Base-by-base conservation (phyloP, 169 alveolate species). In the Cardiosporidium cionae region DNA sequence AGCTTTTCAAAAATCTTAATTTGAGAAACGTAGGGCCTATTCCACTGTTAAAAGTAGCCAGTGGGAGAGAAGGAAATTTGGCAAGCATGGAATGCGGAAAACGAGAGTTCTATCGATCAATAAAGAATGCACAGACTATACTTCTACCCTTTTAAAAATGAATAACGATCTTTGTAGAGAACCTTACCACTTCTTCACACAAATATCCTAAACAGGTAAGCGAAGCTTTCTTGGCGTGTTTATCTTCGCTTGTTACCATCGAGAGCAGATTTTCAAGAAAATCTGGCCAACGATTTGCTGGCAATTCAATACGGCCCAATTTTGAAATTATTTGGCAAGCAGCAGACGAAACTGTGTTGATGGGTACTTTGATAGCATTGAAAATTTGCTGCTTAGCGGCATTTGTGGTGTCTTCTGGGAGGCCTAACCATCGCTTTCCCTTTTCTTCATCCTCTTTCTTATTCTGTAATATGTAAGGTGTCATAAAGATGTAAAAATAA, bases 271-370 rank as follows among this genome's bases (percentile, higher is more conserved):
- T 67, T 4, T 84, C 86, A 27, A 84, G 74, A 23, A 79, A 83
- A 9, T 80, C 87, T 25, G 86, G 86, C 71, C 79, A 84, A 68
- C 82, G 76, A 44, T 69, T 64, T 1, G 81, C 63, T n/a, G 86
- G 89, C 31, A 84, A 74, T 68, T 84, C 89, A 36, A 84, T 77
- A 7, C 83, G 80, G 23, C 85, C 89, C 62, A 84, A 74, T 72
- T 84, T 84, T 22, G 89, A 82, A 65, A 84, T 52, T 5, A 77
- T 86, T 54, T 84, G 89, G 78, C 89, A 84, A 29, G 81, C 81
- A 22, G 89, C 89, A 27, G 66, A 69, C 27, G 77, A 74, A 22
- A 76, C 83, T 74, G 68, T n/a, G n/a, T n/a, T n/a, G n/a, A 16
- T n/a, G 16, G 16, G 27, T 16, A n/a, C n/a, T 44, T 44, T 16